Evolutionary conservation across 192 early-diverging fungal species (phyloP), one percentile per base, ranked within the genome.

Genomic region (Coemansia sp.): DNA sequence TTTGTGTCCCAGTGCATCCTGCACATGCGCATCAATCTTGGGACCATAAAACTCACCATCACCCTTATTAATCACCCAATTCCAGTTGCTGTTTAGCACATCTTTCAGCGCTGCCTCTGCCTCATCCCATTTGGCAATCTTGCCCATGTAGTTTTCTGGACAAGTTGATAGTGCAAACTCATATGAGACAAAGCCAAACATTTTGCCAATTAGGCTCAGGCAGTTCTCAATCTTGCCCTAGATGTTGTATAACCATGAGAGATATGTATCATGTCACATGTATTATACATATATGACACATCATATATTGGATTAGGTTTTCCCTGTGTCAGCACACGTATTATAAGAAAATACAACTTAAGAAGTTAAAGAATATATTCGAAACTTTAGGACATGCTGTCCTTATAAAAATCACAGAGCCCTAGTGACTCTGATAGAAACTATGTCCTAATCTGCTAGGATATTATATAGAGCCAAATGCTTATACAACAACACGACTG

Each of bases 11-110:
- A 91, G 66, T 2, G 89, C 89, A 68, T 98, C 96, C 57, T 77
- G 77, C 1, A 98, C 88, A 57, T 87, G 85, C 21, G 95, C 87
- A 66, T 98, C 95, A 60, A 98, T 95, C 69, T 98, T 98, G 59
- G 95, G 95, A 2, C 95, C 95, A 72, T 98, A 98, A 67, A 98
- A 98, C 1, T 93, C 95, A 5, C 94, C 95, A 71, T 98, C 95
- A 6, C 91, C 93, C 29, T 84, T 75, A 43, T 93, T 94, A 7
- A 92, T 60, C 0, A 85, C 76, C 90, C 91, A 95, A 4, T 67
- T 54, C 39, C 75, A 52, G 2, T 86, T 87, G 2, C 66, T 75
- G 48, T 88, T 67, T 39, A 98, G 79, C 2, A 91, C 94, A 7
- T 85, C 79, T 11, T 73, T 82, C 2, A 98, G 78, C 14, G 90